Base-by-base conservation (phyloP, 176 grass and related monocot genomes). In the Rhipidocladum racemiflorum region DNA sequence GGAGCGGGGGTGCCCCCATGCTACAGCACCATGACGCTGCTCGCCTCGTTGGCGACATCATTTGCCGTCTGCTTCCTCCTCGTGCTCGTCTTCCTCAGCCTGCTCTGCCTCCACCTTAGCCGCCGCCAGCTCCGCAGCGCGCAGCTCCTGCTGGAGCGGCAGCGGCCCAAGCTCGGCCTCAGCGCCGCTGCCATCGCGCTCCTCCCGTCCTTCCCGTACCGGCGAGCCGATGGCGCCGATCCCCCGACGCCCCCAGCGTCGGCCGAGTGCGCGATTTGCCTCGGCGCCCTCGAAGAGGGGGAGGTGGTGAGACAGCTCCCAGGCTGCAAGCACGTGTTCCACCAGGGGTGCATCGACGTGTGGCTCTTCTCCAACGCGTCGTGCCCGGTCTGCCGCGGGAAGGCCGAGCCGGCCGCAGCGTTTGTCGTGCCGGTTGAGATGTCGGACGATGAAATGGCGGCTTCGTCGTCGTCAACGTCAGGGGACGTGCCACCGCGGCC, bases 201-300 rank as follows among this genome's bases (percentile, higher is more conserved):
- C 60, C 34, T 96, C n/a, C 88, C 93, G 12, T 78, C 80, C 13
- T 96, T 90, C 61, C 81, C 83, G 9, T 91, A 87, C 75, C 24
- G 7, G 4, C 63, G 72, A 21, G 40, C 32, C 32, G 4, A 34
- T 34, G 32, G 32, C 32, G 32, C 32, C 32, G 32, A 54, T 13
- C 12, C 25, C 86, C 30, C 80, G 25, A 48, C 77, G 32, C 32
- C 32, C 1, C 80, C 56, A 4, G 12, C 8, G 4, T 21, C 62
- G 34, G 80, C 32, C 14, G 94, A 94, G 79, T 97, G 94, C 66
- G 68, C 78, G 18, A 86, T 97, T 11, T 97, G 94, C 76, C 85
- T 97, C 56, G 63, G 36, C 53, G 42, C 10, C 17, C 68, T 97
- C 25, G 87, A 88, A 18, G 94, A 91, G 36, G 91, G 10, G 89